Evolutionary conservation across 2,329 filamentous ascomycete genomes (phyloP), one percentile per base, ranked within the genome.

Genomic region (Colletotrichum lupini): DNA sequence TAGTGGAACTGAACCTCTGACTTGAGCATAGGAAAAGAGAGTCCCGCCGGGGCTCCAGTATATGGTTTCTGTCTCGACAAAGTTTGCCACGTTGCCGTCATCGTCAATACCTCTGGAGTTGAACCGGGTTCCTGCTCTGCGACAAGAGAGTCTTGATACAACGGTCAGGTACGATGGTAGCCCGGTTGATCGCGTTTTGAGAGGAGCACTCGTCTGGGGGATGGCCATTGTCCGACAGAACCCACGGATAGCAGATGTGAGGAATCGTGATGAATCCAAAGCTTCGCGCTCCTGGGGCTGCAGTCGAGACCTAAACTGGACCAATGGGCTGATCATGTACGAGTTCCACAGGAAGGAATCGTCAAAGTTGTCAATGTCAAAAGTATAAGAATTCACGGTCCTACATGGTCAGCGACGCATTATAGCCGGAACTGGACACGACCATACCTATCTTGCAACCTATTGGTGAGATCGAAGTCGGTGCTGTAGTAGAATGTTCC

Each of bases 61-160:
- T 53, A 96, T 91, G 0, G 95, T 97, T 83, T 99, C 97, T 0
- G 95, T 97, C 83, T 99, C 97, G n/a, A 98, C 97, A 82, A 98
- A 99, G 82, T 99, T 99, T 74, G 97, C 95, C 32, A 98, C 97
- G 78, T 98, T 95, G 16, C 97, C 97, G 79, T 98, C 95, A 80
- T 99, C 97, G 79, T 99, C 97, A 76, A 99, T 98, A 52, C 97
- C 97, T 77, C 97, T 90, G n/a, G 96, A 93, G 81, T 98, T 98
- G 87, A 98, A 99, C 53, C 97, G 90, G 19, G 97, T 99, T 26
- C 97, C 97, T 22, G 97, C 97, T 83, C 96, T 91, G 77, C 92
- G 90, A 79, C 95, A 98, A 2, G 97, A 98, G 49, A 98, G 87
- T 37, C 97, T 91, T 1, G 97, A 98, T 74, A 98, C 97, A 26